phyloP scores from a whole-genome alignment of 495 filamentous ascomycete species.

The Rhypophila decipiens region DNA sequence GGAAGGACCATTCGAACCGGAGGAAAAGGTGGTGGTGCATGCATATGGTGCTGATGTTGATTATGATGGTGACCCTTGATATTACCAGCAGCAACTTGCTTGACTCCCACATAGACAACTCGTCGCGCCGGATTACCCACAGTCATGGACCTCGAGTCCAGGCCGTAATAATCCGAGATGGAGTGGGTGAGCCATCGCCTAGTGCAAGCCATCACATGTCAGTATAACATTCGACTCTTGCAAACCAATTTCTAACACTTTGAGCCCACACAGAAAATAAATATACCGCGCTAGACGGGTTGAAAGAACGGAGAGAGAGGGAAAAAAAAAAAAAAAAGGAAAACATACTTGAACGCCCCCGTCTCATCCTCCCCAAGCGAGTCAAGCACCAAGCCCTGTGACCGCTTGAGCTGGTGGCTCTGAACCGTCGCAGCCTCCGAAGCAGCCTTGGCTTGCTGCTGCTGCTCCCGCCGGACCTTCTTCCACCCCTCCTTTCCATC shows the following conservation, averaged over 20 bases:
- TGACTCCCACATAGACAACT: slow-evolving; percentile 85
- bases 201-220: neutral
- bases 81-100: slow-evolving; percentile 29
- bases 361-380: slow-evolving; percentile 63
- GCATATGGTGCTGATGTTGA: too few species aligned
- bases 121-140: slow-evolving; percentile 67
- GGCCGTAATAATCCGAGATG: slow-evolving; percentile 87
- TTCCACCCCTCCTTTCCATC: slow-evolving; percentile 44
- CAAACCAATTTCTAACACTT: too few species aligned
- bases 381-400: slow-evolving; percentile 75
- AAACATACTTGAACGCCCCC: slow-evolving; percentile 71
- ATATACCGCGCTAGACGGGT: too few species aligned
- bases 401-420: too few species aligned
- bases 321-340: slow-evolving; percentile 8
- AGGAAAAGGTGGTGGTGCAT: slow-evolving; percentile 3
- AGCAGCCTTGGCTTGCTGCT: slow-evolving; percentile 50
- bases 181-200: slow-evolving; percentile 93
- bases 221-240: too few species aligned
- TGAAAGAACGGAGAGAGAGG: slow-evolving; percentile 4
- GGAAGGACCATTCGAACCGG: slow-evolving; percentile 12
- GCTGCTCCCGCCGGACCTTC: slow-evolving; percentile 55
- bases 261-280: neutral
- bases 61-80: neutral
- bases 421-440: slow-evolving; percentile 35
- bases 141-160: slow-evolving; percentile 77